A percentile compares a stretch with the other conserved stretches of the same genome.
phyloP scores from a whole-genome alignment of 768 basidiomycete species.

The Trametes sanguinea region DNA sequence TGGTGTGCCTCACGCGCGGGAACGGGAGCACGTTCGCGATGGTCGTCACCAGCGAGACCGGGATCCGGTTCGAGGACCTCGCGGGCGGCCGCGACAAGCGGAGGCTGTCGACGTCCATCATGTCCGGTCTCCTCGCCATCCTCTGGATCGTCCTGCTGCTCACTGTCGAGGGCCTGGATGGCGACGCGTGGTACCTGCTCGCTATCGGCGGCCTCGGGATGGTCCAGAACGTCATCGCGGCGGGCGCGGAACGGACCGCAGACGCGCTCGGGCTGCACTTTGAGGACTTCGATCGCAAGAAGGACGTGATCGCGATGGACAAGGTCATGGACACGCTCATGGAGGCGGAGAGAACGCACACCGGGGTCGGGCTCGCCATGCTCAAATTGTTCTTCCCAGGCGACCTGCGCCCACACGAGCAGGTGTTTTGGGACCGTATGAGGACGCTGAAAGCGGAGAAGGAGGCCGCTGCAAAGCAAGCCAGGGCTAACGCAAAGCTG shows the following conservation, averaged over 20 bases:
- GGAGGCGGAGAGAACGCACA: slow-evolving; percentile 16
- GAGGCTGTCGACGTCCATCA: slow-evolving; percentile 10
- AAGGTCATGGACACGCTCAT: slow-evolving; percentile 26
- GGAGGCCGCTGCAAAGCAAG: neutral
- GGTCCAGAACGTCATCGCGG: slow-evolving; percentile 30
- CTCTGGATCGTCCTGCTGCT: slow-evolving; percentile 32
- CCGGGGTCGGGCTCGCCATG: slow-evolving; percentile 23
- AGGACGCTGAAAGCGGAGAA: slow-evolving; percentile 2
- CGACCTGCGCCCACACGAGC: slow-evolving; percentile 20
- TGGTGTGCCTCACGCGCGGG: slow-evolving; percentile 33
- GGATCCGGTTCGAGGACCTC: slow-evolving; percentile 35
- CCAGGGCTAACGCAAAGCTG: neutral
- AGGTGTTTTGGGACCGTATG: slow-evolving; percentile 15
- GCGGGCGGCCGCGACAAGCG: slow-evolving; percentile 28
- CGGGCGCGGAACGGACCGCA: slow-evolving; percentile 26
- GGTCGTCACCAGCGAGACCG: slow-evolving; percentile 34
- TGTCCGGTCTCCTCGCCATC: slow-evolving; percentile 17
- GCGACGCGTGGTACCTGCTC: slow-evolving; percentile 29
- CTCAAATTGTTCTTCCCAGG: slow-evolving; percentile 27
- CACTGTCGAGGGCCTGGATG: slow-evolving; percentile 26
- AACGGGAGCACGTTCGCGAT: slow-evolving; percentile 34
- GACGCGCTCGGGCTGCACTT: slow-evolving; percentile 31
- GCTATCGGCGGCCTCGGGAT: slow-evolving; percentile 31
- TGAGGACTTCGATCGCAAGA: neutral
- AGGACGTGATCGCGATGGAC: neutral